Percentiles rank a stretch among this genome's conserved stretches.
Conservation (phyloP, 805 yeast genomes). For the Zygosaccharomyces bailii region DNA sequence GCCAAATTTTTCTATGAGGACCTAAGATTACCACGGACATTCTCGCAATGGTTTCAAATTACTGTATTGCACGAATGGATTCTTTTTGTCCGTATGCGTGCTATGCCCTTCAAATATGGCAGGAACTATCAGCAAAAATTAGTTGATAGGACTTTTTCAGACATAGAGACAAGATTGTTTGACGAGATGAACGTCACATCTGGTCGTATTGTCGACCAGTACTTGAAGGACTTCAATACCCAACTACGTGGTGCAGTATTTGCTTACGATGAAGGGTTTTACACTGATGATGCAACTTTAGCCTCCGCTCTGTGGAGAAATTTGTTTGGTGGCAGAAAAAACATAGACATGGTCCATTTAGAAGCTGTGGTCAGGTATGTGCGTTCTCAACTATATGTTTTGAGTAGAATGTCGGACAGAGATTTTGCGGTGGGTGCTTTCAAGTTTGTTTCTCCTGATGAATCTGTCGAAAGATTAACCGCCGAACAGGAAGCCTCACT, state of each 20-base stretch:
- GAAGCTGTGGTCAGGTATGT: conserved; percentile 89
- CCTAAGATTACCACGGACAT: conserved; percentile 75
- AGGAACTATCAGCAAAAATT: conserved; percentile 87
- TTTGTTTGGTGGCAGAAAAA: conserved; percentile 77
- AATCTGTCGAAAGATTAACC: conserved; percentile 69
- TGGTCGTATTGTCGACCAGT: conserved; percentile 76
- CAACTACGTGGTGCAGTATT: conserved; percentile 87
- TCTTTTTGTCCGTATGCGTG: conserved; percentile 90
- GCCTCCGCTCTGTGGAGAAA: conserved; percentile 89
- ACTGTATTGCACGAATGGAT: conserved; percentile 92
- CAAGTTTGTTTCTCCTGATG: conserved; percentile 77
- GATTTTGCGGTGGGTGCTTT: conserved; percentile 92
- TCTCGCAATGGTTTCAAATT: conserved; percentile 95
- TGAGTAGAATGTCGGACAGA: conserved; percentile 81
- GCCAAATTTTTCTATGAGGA: conserved; percentile 86
- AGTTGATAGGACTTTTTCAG: conserved; percentile 83
- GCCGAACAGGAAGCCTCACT: conserved; percentile 58
- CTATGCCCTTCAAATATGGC: conserved; percentile 88
- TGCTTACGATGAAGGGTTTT: conserved; percentile 89
- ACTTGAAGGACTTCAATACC: conserved; percentile 83
- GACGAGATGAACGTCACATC: conserved; percentile 83
- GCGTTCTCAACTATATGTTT: conserved; percentile 82
- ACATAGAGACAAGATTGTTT: conserved; percentile 79
- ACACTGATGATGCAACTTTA: conserved; percentile 70
- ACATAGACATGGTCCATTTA: conserved; percentile 75